Conservation (phyloP, 352 stramenopile genomes). For the Saprolegnia parasitica region DNA sequence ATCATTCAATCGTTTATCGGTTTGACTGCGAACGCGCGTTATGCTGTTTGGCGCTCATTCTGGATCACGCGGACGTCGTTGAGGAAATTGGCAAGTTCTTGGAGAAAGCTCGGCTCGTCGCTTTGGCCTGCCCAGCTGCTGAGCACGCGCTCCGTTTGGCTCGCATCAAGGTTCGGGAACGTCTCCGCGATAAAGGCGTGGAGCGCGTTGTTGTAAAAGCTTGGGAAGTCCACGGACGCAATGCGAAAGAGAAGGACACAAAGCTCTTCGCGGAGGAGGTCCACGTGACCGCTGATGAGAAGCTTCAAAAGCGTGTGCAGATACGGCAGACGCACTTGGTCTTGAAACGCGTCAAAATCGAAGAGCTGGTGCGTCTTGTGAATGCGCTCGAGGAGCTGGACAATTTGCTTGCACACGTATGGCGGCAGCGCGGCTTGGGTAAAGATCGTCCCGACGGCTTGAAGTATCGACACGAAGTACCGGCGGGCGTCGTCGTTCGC, state of each 20-base stretch:
- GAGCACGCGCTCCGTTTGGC: conserved; percentile 50
- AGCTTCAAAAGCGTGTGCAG: conserved; percentile 75
- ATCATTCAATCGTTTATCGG: no score
- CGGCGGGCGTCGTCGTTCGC: conserved; percentile 56
- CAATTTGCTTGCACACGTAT: conserved; percentile 66
- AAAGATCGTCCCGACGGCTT: conserved; percentile 19
- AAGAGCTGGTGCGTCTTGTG: conserved; percentile 65
- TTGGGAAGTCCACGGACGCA: conserved; percentile 62
- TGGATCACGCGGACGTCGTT: conserved; percentile 68
- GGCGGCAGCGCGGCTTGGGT: conserved; percentile 32
- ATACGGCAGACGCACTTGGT: conserved; percentile 66
- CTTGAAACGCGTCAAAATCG: conserved; percentile 65
- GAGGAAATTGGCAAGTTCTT: conserved; percentile 62
- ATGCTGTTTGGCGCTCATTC: neutral
- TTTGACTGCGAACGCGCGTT: neutral
- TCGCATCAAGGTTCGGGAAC: conserved; percentile 43
- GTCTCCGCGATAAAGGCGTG: conserved; percentile 55
- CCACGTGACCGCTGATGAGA: conserved; percentile 71
- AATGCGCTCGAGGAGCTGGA: conserved; percentile 56
- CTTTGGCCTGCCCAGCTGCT: conserved; percentile 70
- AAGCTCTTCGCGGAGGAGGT: conserved; percentile 70
- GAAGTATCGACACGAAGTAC: conserved; percentile 76
- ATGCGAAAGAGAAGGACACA: conserved; percentile 66
- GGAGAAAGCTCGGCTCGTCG: conserved; percentile 68
- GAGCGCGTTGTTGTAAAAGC: conserved; percentile 71